Conservation (phyloP, 345 rosid genomes). For the Linum trigynum region DNA sequence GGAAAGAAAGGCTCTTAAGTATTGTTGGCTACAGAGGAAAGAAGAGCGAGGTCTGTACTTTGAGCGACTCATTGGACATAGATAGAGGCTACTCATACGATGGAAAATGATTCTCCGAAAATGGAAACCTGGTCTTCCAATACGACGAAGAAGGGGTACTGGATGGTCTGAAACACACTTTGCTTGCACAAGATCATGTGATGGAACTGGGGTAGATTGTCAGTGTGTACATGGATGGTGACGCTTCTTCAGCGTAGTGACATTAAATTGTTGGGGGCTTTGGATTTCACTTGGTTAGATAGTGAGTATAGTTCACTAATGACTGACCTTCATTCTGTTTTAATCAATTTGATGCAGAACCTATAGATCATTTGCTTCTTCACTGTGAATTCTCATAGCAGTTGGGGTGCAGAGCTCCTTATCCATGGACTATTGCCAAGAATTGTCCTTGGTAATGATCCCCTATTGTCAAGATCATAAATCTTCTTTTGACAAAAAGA, state of each 20-base stretch:
- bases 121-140: slow-evolving; percentile 21
- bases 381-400: neutral
- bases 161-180: slow-evolving; percentile 24
- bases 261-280: neutral
- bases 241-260: neutral
- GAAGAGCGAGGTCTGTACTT: slow-evolving; percentile 30
- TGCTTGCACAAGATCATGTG: slow-evolving; percentile 23
- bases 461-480: neutral
- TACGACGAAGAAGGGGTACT: slow-evolving; percentile 26
- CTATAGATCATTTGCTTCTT: neutral
- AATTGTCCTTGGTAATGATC: neutral
- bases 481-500: too few species aligned
- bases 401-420: neutral
- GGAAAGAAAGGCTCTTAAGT: slow-evolving; percentile 65
- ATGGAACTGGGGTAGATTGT: slow-evolving; percentile 42
- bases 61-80: slow-evolving; percentile 39
- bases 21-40: slow-evolving; percentile 14
- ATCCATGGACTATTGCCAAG: neutral
- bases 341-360: neutral
- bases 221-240: slow-evolving; percentile 10
- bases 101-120: slow-evolving; percentile 25
- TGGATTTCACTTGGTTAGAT: neutral
- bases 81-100: slow-evolving; percentile 26
- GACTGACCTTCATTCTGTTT: neutral
- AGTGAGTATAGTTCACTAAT: neutral